Evolutionary conservation across 2,329 filamentous ascomycete genomes (phyloP).

Genomic region (Penicillium sp.): DNA sequence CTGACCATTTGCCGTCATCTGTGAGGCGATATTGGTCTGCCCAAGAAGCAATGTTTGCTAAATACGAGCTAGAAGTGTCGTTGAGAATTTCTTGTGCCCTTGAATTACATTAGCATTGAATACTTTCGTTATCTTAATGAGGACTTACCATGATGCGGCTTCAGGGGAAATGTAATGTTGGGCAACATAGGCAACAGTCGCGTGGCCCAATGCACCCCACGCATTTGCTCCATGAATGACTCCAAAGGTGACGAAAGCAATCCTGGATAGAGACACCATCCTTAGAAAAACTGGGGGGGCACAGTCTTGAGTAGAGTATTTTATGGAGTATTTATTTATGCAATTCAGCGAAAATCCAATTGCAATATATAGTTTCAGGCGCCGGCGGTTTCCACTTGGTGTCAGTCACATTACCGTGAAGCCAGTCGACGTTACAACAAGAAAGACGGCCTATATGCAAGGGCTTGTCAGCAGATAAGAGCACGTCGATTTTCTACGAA

Average conservation of each 20-base stretch:
- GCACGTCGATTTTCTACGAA: too few relatives aligned
- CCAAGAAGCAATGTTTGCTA: constrained; percentile 56
- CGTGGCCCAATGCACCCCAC: constrained; percentile 57
- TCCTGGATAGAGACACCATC: constrained; percentile 15
- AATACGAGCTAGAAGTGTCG: constrained; percentile 47
- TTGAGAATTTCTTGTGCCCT: constrained; percentile 44
- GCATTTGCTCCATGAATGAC: constrained; percentile 31
- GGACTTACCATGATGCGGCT: constrained; percentile 44
- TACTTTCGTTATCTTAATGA: not conserved
- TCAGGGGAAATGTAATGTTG: constrained; percentile 48
- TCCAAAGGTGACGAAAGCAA: constrained; percentile 13
- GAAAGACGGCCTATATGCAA: not conserved
- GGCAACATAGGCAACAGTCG: constrained; percentile 56
- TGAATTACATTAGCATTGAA: not conserved
- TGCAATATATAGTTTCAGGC: not conserved
- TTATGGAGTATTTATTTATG: not conserved
- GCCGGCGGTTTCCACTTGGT: not conserved
- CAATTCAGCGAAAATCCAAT: not conserved
- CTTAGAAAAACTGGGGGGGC: not conserved
- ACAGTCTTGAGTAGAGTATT: too few relatives aligned
- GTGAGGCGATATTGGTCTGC: constrained; percentile 54
- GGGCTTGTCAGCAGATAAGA: not conserved
- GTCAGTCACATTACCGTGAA: not conserved
- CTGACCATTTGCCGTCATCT: constrained; percentile 49
- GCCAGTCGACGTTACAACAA: not conserved